Percentiles rank a stretch among this genome's conserved stretches.
Evolutionary conservation across 106 monocot genomes (phyloP).

Genomic region (Phalaenopsis aphrodite): DNA sequence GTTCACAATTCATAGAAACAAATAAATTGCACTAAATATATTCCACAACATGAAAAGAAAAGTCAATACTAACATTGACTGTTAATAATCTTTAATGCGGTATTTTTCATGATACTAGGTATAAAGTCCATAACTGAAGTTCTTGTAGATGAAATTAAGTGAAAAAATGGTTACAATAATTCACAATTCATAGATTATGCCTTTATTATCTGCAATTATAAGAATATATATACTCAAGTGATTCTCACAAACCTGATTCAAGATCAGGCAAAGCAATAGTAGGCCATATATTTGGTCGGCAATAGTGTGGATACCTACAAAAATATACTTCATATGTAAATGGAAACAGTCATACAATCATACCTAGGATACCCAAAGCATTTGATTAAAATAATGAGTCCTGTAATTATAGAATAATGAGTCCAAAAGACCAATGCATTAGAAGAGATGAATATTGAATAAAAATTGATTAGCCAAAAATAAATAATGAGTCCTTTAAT

Average conservation of each 20-base stretch:
- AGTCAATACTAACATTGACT: neutral
- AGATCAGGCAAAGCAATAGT: slow-evolving; percentile 60
- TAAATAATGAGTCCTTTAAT: too few species aligned
- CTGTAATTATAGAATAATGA: too few species aligned
- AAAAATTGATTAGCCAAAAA: too few species aligned
- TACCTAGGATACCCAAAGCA: too few species aligned
- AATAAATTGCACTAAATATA: too few species aligned
- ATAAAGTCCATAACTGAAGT: neutral
- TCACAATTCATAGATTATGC: neutral
- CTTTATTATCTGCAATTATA: neutral
- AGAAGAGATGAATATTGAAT: too few species aligned
- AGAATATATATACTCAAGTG: neutral
- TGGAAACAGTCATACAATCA: neutral
- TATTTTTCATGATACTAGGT: neutral
- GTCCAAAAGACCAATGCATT: too few species aligned
- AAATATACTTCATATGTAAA: neutral
- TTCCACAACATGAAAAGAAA: neutral
- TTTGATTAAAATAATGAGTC: too few species aligned
- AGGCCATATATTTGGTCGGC: slow-evolving; percentile 91
- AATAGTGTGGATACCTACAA: slow-evolving; percentile 87
- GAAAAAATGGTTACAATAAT: neutral
- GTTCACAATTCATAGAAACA: too few species aligned
- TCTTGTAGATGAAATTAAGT: neutral
- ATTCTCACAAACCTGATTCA: slow-evolving; percentile 54
- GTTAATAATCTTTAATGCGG: neutral